Base-by-base conservation (phyloP, 805 yeast genomes). In the Lipomyces oligophaga region DNA sequence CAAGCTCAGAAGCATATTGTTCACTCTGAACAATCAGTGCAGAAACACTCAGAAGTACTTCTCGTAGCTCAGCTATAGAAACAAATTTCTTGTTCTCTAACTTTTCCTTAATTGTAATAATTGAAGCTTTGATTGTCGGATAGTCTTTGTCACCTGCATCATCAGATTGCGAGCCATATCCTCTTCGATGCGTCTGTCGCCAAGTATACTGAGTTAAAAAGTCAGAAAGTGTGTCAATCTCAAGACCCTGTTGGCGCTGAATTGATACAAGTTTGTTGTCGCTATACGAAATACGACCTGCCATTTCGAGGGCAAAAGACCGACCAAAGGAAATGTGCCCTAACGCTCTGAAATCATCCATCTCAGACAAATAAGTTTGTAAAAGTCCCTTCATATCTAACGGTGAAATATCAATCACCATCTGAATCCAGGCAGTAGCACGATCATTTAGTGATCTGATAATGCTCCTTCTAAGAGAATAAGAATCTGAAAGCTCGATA, bases 221-320 rank as follows among this genome's bases (percentile, higher is more conserved):
- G 0, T 81, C 80, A 0, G 95, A 82, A 27, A 83, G 72, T 1
- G 86, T 77, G 21, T 64, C 66, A 46, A 76, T 75, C 28, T 67
- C 69, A 51, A 63, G 63, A 28, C 61, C 66, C 8, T 67, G 63
- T 18, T 60, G 47, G 10, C 58, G 54, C 41, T 54, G 50, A 33
- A 80, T 69, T 34, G 75, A 74, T 2, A 78, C 73, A 24, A 81
- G 64, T 58, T 84, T 93, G 35, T 81, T 69, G 58, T 86, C 94
- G 24, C 72, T 73, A 16, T 81, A 72, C n/a, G 80, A 67, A 10
- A 86, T 75, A 3, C 76, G 64, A 3, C 93, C 87, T 1, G 95
- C 95, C 81, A 87, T 76, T 55, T 85, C 93, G 47, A 89, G 69
- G 0, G 98, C 97, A 72, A 90, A 85, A 0, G 95, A 81, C 39